Percentiles rank a stretch among this genome's conserved stretches.
phyloP scores from a whole-genome alignment of 2,329 filamentous ascomycete species.

The Helicocarpus griseus region DNA sequence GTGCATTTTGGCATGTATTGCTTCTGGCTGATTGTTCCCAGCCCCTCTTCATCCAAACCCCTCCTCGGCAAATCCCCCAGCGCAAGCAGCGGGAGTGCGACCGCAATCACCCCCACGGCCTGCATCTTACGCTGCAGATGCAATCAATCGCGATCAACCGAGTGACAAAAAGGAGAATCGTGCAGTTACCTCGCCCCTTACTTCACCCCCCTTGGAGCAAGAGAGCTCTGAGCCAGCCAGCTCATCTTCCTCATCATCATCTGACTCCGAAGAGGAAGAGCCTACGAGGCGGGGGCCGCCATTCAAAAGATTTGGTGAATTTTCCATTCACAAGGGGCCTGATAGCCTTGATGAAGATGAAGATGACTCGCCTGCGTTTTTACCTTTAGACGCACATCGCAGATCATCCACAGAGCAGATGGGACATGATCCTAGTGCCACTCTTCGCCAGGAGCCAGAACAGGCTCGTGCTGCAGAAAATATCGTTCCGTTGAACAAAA shows the following conservation, averaged over 20 bases:
- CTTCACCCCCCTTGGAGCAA: slow-evolving; percentile 19
- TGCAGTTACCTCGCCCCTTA: slow-evolving; percentile 15
- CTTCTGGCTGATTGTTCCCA: slow-evolving; percentile 10
- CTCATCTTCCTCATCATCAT: slow-evolving; percentile 23
- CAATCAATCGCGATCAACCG: slow-evolving; percentile 16
- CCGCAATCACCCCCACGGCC: slow-evolving; percentile 20
- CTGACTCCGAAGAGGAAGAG: slow-evolving; percentile 22
- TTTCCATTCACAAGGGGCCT: slow-evolving; percentile 21
- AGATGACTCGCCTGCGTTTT: slow-evolving; percentile 38
- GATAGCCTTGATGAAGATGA: slow-evolving; percentile 27
- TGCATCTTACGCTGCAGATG: slow-evolving; percentile 16
- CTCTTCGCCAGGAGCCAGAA: slow-evolving; percentile 29
- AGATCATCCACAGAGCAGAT: slow-evolving; percentile 14
- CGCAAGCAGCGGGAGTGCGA: slow-evolving; percentile 5
- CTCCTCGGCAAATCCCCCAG: slow-evolving; percentile 20
- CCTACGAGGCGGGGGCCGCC: slow-evolving; percentile 17
- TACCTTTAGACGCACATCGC: slow-evolving; percentile 27
- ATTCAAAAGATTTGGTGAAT: slow-evolving; percentile 31
- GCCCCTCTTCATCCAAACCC: slow-evolving; percentile 20
- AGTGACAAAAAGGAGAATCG: slow-evolving; percentile 18
- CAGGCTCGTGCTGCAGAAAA: slow-evolving; percentile 21
- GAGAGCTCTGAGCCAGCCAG: slow-evolving; percentile 15
- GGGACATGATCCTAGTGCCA: slow-evolving; percentile 30
- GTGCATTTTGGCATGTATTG: not conserved
- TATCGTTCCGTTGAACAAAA: slow-evolving; percentile 13